A percentile compares a stretch with the other conserved stretches of the same genome.
Conservation (phyloP, 1,284 basidiomycete genomes). For the Coniferiporia sulphurascens region DNA sequence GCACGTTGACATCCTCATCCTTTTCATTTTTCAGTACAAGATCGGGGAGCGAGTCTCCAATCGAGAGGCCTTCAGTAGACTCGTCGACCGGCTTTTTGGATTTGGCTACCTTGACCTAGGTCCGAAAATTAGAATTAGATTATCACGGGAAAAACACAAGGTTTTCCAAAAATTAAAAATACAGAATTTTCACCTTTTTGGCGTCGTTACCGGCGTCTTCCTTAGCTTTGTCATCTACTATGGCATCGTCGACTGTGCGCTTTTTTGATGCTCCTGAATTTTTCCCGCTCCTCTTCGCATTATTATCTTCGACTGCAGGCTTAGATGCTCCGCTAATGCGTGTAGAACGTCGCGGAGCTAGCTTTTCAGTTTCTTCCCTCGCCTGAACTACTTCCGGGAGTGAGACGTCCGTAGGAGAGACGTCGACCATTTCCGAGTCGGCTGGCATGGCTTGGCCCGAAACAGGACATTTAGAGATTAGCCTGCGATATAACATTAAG, state of each 20-base stretch:
- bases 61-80: conserved; percentile 15
- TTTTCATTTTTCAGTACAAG: conserved; percentile 77
- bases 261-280: conserved; percentile 18
- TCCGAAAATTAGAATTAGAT: neutral
- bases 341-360: conserved; percentile 17
- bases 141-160: neutral
- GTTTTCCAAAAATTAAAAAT: neutral
- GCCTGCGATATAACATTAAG: too few relatives aligned
- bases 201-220: conserved; percentile 12
- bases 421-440: neutral
- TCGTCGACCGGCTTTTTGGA: neutral
- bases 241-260: conserved; percentile 23
- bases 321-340: conserved; percentile 18
- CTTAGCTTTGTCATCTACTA: conserved; percentile 27
- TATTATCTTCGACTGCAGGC: conserved; percentile 18
- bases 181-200: conserved; percentile 1
- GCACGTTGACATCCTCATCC: conserved; percentile 65
- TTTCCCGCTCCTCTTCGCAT: conserved; percentile 14
- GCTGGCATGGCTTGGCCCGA: neutral
- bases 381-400: neutral
- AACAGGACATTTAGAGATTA: neutral
- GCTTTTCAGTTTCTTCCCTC: neutral
- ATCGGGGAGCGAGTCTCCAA: conserved; percentile 76
- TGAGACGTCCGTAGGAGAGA: neutral
- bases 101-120: conserved; percentile 8